phyloP scores from a whole-genome alignment of 768 basidiomycete species.

The Boletellus ananiceps region DNA sequence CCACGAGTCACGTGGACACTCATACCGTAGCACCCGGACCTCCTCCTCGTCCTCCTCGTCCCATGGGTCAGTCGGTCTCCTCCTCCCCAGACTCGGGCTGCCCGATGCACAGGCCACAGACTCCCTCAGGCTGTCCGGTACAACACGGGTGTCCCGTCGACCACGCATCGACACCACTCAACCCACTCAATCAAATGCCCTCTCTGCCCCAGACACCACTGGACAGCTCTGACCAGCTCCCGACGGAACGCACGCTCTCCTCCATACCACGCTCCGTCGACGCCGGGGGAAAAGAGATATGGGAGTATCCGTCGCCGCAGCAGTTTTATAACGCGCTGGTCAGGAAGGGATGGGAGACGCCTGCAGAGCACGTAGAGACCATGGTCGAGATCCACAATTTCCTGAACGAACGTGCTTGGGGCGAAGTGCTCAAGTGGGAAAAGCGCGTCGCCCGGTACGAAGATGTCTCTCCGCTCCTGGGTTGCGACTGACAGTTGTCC shows the following conservation, averaged over 20 bases:
- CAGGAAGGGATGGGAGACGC: slow-evolving; percentile 95
- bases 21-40: too few species aligned
- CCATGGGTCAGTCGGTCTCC: slow-evolving; percentile 20
- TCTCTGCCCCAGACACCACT: slow-evolving; percentile 61
- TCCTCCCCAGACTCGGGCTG: slow-evolving; percentile 10
- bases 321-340: slow-evolving; percentile 98
- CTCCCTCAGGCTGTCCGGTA: slow-evolving; percentile 38
- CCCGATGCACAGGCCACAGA: slow-evolving; percentile 7
- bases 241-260: slow-evolving; percentile 70
- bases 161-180: slow-evolving; percentile 46
- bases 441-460: slow-evolving; percentile 40
- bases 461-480: not conserved
- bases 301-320: slow-evolving; percentile 98
- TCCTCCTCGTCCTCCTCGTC: not conserved
- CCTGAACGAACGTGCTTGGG: slow-evolving; percentile 95
- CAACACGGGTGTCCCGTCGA: slow-evolving; percentile 61
- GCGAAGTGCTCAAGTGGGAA: slow-evolving; percentile 93
- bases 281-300: slow-evolving; percentile 35
- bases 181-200: slow-evolving; percentile 86
- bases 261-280: slow-evolving; percentile 74
- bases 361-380: slow-evolving; percentile 90
- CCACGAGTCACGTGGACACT: slow-evolving; percentile 12
- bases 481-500: not conserved
- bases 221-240: slow-evolving; percentile 56
- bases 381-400: slow-evolving; percentile 99